Conservation (phyloP, 306 rosid species). For the Trifolium fragiferum region DNA sequence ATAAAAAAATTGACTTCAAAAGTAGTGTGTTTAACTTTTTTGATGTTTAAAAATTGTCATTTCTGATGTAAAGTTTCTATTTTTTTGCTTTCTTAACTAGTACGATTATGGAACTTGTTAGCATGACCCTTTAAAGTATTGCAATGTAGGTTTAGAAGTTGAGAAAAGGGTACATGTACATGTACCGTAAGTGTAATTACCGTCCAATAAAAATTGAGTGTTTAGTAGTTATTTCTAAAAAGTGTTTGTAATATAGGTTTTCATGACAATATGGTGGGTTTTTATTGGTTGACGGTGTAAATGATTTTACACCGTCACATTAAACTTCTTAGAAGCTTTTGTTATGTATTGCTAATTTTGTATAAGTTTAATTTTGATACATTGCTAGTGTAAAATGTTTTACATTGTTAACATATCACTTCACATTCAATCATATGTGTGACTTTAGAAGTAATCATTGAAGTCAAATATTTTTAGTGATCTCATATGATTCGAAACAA, state of each 20-base stretch:
- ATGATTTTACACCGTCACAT: no score
- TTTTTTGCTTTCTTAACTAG: no score
- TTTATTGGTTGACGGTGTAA: background rate
- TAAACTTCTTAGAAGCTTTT: background rate
- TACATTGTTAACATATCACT: background rate
- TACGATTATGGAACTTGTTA: no score
- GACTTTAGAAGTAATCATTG: background rate
- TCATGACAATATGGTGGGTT: background rate
- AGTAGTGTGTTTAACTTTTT: no score
- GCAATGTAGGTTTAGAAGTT: conserved; percentile 29
- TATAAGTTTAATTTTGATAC: background rate
- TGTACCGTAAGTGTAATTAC: background rate
- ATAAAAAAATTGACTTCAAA: no score
- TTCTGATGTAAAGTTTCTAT: no score
- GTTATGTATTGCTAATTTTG: background rate
- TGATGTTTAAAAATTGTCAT: no score
- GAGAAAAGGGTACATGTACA: background rate
- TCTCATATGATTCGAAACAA: background rate
- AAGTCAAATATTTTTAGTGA: background rate
- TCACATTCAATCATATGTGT: background rate
- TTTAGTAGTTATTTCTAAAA: background rate
- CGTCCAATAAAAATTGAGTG: background rate
- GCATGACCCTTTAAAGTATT: background rate
- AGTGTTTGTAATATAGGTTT: background rate
- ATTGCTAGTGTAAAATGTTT: background rate